Percentiles rank a stretch among this genome's conserved stretches.
These are phyloP conservation scores for Amanita thiersii DNA, from an alignment of 768 basidiomycete genomes.

Conservation along the genomic window DNA sequence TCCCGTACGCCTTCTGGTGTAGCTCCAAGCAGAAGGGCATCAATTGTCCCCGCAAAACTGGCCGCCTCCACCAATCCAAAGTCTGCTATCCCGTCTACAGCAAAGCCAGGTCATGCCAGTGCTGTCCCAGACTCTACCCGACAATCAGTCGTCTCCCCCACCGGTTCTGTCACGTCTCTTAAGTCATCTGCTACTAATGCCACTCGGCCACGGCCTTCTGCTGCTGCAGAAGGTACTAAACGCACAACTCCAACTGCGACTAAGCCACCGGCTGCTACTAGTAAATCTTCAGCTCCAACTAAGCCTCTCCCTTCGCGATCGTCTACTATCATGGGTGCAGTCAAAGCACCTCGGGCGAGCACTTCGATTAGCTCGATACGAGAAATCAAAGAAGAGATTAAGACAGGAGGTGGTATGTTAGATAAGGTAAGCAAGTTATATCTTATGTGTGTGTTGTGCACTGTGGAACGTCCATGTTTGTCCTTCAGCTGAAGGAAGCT, in stretches of 20 bases:
- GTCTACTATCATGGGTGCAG: constrained; percentile 22
- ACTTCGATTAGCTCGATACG: constrained; percentile 69
- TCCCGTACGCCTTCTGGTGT: constrained; percentile 27
- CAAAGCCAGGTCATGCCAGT: constrained; percentile 25
- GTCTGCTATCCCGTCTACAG: constrained; percentile 31
- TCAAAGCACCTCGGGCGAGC: constrained; percentile 37
- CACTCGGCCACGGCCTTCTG: constrained; percentile 54
- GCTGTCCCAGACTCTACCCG: constrained; percentile 27
- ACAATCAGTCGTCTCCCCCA: constrained; percentile 48
- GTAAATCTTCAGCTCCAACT: constrained; percentile 24
- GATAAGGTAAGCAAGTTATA: too few species aligned
- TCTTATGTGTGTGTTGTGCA: too few species aligned
- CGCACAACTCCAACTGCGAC: constrained; percentile 30
- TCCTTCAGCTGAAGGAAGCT: constrained; percentile 59
- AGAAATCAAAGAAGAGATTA: constrained; percentile 51
- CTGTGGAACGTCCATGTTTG: constrained; percentile 46
- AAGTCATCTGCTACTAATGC: constrained; percentile 32
- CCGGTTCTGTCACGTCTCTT: constrained; percentile 39
- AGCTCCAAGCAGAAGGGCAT: constrained; percentile 32
- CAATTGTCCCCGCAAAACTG: constrained; percentile 32
- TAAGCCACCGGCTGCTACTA: constrained; percentile 29
- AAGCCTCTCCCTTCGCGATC: constrained; percentile 22
- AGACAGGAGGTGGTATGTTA: constrained; percentile 21
- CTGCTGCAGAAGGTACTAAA: constrained; percentile 59
- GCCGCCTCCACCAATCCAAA: constrained; percentile 24